These are phyloP conservation scores for Penicillium paneum DNA, from an alignment of 2,329 filamentous ascomycete genomes.

Conservation along the genomic window DNA sequence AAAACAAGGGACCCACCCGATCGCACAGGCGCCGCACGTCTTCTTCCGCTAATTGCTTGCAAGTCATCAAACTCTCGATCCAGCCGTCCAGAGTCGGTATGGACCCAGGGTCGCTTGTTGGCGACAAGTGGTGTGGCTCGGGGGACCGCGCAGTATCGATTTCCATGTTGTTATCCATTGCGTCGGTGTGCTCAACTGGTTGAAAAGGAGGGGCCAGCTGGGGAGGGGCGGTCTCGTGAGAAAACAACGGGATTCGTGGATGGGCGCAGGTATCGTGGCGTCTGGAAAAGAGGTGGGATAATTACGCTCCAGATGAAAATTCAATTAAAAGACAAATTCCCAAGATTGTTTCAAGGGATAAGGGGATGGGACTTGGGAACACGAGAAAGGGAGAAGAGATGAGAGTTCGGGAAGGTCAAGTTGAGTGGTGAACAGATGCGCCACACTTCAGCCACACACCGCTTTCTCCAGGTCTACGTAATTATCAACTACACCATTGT, in stretches of 20 bases:
- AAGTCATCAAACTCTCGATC: conserved; percentile 97
- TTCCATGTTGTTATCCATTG: conserved; percentile 98
- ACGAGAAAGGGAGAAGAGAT: conserved; percentile 25
- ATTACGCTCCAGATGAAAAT: conserved; percentile 13
- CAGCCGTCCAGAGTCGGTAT: conserved; percentile 94
- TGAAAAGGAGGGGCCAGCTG: conserved; percentile 27
- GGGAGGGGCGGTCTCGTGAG: conserved; percentile 37
- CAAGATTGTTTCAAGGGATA: conserved; percentile 21
- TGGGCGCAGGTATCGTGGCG: conserved; percentile 5
- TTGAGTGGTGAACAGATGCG: conserved; percentile 22
- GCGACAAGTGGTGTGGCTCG: conserved; percentile 70
- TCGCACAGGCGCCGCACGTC: conserved; percentile 97
- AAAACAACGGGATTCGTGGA: conserved; percentile 20
- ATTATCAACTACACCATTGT: not conserved
- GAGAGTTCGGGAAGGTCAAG: conserved; percentile 26
- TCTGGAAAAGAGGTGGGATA: conserved; percentile 11
- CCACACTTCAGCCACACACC: conserved; percentile 26
- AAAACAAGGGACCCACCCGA: conserved; percentile 63
- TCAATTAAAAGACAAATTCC: conserved; percentile 12
- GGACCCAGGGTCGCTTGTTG: conserved; percentile 77
- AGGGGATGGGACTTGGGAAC: conserved; percentile 19
- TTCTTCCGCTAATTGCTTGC: conserved; percentile 93
- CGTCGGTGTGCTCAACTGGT: conserved; percentile 23
- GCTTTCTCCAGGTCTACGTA: conserved; percentile 9
- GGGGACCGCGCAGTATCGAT: conserved; percentile 84